Evolutionary conservation across 1,284 basidiomycete species (phyloP).

Genomic region (Moesziomyces sp.): DNA sequence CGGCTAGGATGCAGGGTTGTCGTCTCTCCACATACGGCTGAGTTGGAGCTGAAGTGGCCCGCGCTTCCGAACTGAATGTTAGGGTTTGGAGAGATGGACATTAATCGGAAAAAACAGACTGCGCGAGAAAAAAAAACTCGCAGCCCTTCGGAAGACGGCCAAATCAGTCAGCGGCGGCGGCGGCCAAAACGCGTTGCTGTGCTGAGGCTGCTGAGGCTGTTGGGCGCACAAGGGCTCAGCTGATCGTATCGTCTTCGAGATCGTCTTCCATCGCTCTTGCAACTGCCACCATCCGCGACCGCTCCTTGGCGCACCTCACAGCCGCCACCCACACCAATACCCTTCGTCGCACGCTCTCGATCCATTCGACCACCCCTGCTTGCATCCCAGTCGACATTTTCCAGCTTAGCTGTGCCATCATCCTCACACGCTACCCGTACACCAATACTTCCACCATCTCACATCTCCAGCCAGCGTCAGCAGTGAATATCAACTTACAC

Average conservation of each 20-base stretch:
- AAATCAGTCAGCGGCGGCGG: background rate
- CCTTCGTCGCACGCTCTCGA: no score
- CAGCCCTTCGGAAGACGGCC: background rate
- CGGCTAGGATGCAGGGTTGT: no score
- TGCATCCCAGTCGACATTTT: background rate
- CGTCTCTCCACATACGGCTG: background rate
- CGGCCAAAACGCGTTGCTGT: no score
- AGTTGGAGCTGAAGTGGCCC: background rate
- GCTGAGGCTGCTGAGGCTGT: no score
- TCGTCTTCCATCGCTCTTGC: no score
- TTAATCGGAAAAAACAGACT: background rate
- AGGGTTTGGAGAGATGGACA: no score
- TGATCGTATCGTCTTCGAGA: no score
- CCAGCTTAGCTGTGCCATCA: background rate
- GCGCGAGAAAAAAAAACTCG: background rate
- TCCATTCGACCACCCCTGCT: no score
- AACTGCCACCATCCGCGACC: no score
- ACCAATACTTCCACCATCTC: background rate
- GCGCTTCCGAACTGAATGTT: background rate
- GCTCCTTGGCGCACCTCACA: no score
- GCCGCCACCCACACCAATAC: no score
- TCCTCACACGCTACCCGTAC: background rate
- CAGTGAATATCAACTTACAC: background rate
- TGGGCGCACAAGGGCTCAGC: no score
- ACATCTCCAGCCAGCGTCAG: background rate